These are phyloP conservation scores for Yamadazyma ubonensis DNA, from an alignment of 805 yeast genomes.

Conservation along the genomic window DNA sequence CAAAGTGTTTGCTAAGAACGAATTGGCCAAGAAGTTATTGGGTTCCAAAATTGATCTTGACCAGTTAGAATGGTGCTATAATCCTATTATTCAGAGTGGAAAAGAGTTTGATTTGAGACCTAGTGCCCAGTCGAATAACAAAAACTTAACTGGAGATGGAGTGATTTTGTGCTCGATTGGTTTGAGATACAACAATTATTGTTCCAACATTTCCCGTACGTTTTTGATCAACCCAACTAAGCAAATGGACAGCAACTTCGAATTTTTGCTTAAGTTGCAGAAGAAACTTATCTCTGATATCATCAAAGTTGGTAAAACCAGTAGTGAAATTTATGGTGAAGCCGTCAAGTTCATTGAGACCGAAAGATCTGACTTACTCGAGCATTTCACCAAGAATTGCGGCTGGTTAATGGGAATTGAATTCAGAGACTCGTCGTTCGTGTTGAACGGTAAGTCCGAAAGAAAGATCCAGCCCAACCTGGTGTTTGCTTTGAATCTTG, in stretches of 20 bases:
- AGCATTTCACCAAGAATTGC: conserved; percentile 68
- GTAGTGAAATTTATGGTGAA: conserved; percentile 65
- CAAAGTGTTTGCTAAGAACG: conserved; percentile 58
- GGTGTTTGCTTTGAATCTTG: conserved; percentile 72
- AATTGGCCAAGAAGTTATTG: conserved; percentile 54
- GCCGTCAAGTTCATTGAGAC: conserved; percentile 56
- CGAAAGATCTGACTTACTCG: conserved; percentile 61
- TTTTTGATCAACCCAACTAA: conserved; percentile 86
- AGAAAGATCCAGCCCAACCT: conserved; percentile 68
- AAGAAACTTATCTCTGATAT: conserved; percentile 51
- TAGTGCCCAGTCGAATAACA: conserved; percentile 72
- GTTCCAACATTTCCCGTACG: conserved; percentile 85
- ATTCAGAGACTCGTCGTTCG: conserved; percentile 74
- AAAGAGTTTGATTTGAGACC: conserved; percentile 81
- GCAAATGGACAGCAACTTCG: conserved; percentile 76
- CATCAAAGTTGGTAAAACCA: conserved; percentile 65
- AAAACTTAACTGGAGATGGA: conserved; percentile 63
- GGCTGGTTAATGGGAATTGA: conserved; percentile 92
- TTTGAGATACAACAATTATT: conserved; percentile 81
- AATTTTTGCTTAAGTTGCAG: conserved; percentile 70
- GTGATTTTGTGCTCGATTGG: conserved; percentile 84
- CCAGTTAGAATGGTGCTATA: conserved; percentile 88
- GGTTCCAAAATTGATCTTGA: conserved; percentile 59
- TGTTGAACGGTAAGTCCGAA: conserved; percentile 71
- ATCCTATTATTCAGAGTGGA: conserved; percentile 89